Evolutionary conservation across 139 green algal species (phyloP), one percentile per base, ranked within the genome.

Genomic region (Coccomyxa sp.): DNA sequence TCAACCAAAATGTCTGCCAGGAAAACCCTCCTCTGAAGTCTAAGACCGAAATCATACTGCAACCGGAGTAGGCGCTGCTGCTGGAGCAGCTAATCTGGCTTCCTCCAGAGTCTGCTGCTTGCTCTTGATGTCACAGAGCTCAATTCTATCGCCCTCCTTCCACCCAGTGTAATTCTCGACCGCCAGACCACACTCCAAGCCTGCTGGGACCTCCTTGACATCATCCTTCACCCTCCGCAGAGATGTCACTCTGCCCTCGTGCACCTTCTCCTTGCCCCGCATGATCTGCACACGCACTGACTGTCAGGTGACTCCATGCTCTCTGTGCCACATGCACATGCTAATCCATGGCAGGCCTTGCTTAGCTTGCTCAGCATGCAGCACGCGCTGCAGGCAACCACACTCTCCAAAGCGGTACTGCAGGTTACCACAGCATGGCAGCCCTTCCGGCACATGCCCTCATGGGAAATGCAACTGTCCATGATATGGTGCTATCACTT

Each of bases 211-310:
- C 88, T 97, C 91, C 8, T 93, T 89, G 16, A 98, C 96, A n/a
- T 88, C 74, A 69, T 99, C 96, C 90, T 98, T 99, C 39, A 98
- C 83, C 33, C 94, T 84, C 18, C 94, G 88, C 79, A 99, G 86
- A 29, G 85, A 94, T 0, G 75, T 78, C 27, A 99, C 69, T 78
- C 86, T 87, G 71, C 95, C 95, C 55, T 93, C 90, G 75, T 88
- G 89, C 68, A 97, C 84, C 71, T 77, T 79, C 75, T 78, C 79
- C 82, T 91, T 94, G 73, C 89, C 89, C n/a, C 92, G 84, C 79
- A 40, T 87, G 5, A 93, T 88, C 40, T 85, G 79, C 70, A 58
- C 14, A 24, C 36, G 33, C 7, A 55, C 16, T 12, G 3, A 70
- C 73, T 41, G 8, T 6, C 24, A 7, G 10, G 8, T 29, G 38